These are phyloP conservation scores for Suillus brevipes DNA, from an alignment of 768 basidiomycete genomes.

Conservation along the genomic window DNA sequence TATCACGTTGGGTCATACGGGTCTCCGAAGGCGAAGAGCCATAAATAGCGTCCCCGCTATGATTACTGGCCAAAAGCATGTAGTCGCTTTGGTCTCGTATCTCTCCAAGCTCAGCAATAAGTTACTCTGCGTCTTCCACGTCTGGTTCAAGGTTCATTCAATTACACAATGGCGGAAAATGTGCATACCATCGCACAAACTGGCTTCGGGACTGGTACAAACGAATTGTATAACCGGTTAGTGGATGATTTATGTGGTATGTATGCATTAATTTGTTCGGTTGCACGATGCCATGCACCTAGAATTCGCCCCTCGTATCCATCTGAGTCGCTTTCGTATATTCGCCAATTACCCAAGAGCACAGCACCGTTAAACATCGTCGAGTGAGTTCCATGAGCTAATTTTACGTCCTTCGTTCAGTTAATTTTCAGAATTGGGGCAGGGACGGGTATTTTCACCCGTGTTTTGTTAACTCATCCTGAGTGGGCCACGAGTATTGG, in stretches of 20 bases:
- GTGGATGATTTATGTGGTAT: slow-evolving; percentile 9
- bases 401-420: neutral
- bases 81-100: slow-evolving; percentile 13
- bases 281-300: slow-evolving; percentile 10
- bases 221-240: slow-evolving; percentile 77
- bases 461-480: slow-evolving; percentile 68
- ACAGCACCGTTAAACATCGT: slow-evolving; percentile 57
- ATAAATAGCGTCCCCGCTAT: neutral
- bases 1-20: neutral
- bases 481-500: slow-evolving; percentile 52
- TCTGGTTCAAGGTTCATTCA: neutral
- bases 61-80: neutral
- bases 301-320: slow-evolving; percentile 88
- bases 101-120: neutral
- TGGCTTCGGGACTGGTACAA: slow-evolving; percentile 80
- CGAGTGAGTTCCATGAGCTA: slow-evolving; percentile 52
- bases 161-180: slow-evolving; percentile 30
- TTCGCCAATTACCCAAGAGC: slow-evolving; percentile 52
- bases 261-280: neutral
- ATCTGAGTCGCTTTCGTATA: slow-evolving; percentile 53
- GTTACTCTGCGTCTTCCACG: neutral
- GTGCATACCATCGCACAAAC: slow-evolving; percentile 66
- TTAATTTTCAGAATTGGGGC: slow-evolving; percentile 60
- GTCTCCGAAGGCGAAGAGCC: neutral
- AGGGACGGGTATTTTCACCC: slow-evolving; percentile 88